phyloP scores from a whole-genome alignment of 129 eudicot genomes.

The Tanacetum coccineum region DNA sequence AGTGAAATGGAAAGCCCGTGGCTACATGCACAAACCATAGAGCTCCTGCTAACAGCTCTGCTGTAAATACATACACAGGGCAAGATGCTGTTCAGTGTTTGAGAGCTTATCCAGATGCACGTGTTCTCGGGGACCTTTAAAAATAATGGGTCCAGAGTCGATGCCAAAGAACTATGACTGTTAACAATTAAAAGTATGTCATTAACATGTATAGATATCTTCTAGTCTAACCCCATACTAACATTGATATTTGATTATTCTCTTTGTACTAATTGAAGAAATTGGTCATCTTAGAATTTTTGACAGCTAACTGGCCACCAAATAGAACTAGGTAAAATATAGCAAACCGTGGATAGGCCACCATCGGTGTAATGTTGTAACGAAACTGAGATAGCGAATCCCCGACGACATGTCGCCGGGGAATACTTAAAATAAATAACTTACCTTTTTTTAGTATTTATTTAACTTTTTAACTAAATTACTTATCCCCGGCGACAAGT shows the following conservation, averaged over 20 bases:
- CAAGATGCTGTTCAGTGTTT: slow-evolving; percentile 7
- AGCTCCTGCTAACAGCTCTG: slow-evolving; percentile 29
- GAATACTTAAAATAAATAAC: too few species aligned
- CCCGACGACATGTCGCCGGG: too few species aligned
- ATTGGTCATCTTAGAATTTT: slow-evolving; percentile 31
- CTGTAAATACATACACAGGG: slow-evolving; percentile 29
- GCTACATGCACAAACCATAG: slow-evolving; percentile 17
- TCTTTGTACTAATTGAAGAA: slow-evolving; percentile 33
- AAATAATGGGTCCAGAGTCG: slow-evolving; percentile 15
- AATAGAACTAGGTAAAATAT: slow-evolving; percentile 26
- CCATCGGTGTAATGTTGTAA: slow-evolving; percentile 30
- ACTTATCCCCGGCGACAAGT: too few species aligned
- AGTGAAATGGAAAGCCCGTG: slow-evolving; percentile 14
- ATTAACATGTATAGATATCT: slow-evolving; percentile 46
- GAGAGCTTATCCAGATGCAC: slow-evolving; percentile 20
- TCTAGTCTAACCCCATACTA: slow-evolving; percentile 26
- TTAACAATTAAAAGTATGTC: slow-evolving; percentile 29
- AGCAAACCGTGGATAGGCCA: slow-evolving; percentile 16
- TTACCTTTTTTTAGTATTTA: too few species aligned
- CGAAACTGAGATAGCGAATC: slow-evolving; percentile 19
- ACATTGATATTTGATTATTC: slow-evolving; percentile 36
- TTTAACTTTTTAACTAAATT: too few species aligned
- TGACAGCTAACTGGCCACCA: slow-evolving; percentile 28
- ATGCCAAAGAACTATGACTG: slow-evolving; percentile 15
- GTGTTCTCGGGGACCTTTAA: slow-evolving; percentile 18